Evolutionary conservation across 2,329 filamentous ascomycete species (phyloP).

Genomic region (Leptographium galeiforme): DNA sequence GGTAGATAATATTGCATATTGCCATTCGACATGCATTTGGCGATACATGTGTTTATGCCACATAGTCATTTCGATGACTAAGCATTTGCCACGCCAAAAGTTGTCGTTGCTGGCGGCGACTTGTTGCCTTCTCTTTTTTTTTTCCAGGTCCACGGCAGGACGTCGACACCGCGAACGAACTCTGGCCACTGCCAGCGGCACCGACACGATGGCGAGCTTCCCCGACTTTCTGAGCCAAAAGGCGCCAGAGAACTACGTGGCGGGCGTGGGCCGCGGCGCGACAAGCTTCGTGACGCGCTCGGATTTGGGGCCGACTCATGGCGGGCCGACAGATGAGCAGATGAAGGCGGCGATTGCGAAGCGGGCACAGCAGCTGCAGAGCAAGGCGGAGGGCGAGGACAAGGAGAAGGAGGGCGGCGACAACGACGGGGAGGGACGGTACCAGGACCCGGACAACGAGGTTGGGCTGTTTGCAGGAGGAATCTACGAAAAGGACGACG

Average conservation of each 20-base stretch:
- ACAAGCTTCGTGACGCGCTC: constrained; percentile 97
- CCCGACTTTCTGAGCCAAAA: constrained; percentile 80
- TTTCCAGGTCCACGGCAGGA: too few species aligned
- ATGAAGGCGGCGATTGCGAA: constrained; percentile 97
- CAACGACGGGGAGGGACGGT: constrained; percentile 61
- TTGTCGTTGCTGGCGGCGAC: too few species aligned
- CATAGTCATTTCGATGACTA: neutral
- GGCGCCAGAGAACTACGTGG: constrained; percentile 79
- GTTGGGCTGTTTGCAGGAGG: constrained; percentile 90
- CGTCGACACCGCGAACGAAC: too few species aligned
- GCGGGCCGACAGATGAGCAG: constrained; percentile 92
- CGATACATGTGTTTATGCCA: too few species aligned
- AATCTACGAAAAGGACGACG: constrained; percentile 93
- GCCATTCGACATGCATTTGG: neutral
- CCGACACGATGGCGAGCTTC: constrained; percentile 39
- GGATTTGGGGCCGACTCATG: constrained; percentile 85
- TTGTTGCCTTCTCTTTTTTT: too few species aligned
- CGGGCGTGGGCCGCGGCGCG: constrained; percentile 91
- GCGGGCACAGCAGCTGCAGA: constrained; percentile 64
- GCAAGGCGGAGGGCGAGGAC: constrained; percentile 43
- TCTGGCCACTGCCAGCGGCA: neutral
- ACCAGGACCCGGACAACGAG: constrained; percentile 94
- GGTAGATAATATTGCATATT: neutral
- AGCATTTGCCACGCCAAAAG: neutral
- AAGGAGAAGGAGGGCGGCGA: constrained; percentile 47